Evolutionary conservation across 768 basidiomycete species (phyloP).

Genomic region (Sarcodon aspratus): DNA sequence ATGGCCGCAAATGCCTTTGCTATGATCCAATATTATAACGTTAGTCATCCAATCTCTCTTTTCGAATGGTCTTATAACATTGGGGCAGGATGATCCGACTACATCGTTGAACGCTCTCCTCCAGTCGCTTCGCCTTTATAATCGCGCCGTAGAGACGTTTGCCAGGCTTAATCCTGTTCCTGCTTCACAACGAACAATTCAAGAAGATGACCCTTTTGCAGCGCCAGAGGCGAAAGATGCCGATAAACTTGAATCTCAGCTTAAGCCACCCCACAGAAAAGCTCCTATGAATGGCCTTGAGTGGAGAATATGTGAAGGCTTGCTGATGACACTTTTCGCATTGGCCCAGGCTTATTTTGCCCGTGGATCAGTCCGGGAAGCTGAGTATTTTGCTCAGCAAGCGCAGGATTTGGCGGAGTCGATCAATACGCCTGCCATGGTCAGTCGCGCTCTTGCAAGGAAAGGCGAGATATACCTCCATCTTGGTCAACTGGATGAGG

Average conservation of each 20-base stretch:
- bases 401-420: slow-evolving; percentile 63
- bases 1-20: slow-evolving; percentile 62
- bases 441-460: slow-evolving; percentile 52
- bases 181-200: slow-evolving; percentile 12
- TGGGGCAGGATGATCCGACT: slow-evolving; percentile 45
- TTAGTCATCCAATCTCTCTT: slow-evolving; percentile 16
- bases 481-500: slow-evolving; percentile 47
- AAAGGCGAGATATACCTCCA: slow-evolving; percentile 63
- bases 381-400: slow-evolving; percentile 75
- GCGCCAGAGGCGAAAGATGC: slow-evolving; percentile 30
- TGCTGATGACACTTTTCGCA: slow-evolving; percentile 55
- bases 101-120: slow-evolving; percentile 45
- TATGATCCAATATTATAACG: slow-evolving; percentile 56
- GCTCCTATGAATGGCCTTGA: slow-evolving; percentile 44
- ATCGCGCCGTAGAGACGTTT: slow-evolving; percentile 62
- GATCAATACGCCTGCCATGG: slow-evolving; percentile 52
- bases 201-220: slow-evolving; percentile 39
- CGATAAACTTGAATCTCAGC: slow-evolving; percentile 1
- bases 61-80: neutral
- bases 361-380: slow-evolving; percentile 76
- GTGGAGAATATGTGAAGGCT: slow-evolving; percentile 67
- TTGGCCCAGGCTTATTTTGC: slow-evolving; percentile 52
- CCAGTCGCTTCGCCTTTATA: slow-evolving; percentile 71
- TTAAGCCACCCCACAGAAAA: slow-evolving; percentile 11
- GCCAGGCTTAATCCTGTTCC: slow-evolving; percentile 40